Conservation (phyloP, 257 asterid genomes). For the Forsythia suspensa region DNA sequence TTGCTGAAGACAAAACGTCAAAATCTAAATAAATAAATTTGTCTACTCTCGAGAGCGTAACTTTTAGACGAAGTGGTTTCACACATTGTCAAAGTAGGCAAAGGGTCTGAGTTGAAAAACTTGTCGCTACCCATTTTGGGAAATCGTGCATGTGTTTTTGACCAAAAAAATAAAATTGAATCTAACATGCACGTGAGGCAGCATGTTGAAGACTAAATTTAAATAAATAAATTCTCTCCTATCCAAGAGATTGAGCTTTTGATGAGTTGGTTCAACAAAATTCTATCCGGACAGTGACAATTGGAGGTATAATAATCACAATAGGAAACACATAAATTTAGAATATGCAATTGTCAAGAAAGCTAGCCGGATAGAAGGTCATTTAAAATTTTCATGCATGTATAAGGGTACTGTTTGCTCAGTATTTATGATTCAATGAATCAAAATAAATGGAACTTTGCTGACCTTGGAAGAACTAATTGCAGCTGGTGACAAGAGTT, state of each 20-base stretch:
- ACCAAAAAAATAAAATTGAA: background rate
- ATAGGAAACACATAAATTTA: background rate
- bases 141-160: background rate
- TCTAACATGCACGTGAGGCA: background rate
- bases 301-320: background rate
- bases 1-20: background rate
- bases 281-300: background rate
- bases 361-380: background rate
- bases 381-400: background rate
- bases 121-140: background rate
- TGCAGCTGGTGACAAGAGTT: slow-evolving; percentile 47
- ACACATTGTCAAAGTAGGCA: background rate
- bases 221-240: background rate
- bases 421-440: background rate
- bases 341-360: background rate
- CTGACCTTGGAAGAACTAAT: slow-evolving; percentile 94
- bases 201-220: background rate
- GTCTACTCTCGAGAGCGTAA: background rate
- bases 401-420: background rate
- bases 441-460: background rate
- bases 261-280: background rate
- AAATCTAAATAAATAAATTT: background rate
- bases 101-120: background rate
- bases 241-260: background rate
- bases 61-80: background rate